Conservation (phyloP, 768 basidiomycete species). For the Coprinopsis cinerea region DNA sequence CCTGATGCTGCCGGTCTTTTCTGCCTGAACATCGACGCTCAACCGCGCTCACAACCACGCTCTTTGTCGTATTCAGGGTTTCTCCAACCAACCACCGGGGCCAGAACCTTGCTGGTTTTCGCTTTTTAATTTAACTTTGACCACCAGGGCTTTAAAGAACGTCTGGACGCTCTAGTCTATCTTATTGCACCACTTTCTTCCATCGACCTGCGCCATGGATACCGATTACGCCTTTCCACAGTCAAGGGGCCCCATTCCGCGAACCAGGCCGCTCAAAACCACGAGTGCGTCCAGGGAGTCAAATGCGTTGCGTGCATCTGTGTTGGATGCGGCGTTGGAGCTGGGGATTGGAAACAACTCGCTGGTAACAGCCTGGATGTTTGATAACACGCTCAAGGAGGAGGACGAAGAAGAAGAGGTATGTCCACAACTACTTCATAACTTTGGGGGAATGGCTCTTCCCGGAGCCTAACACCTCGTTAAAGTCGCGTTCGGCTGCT, state of each 20-base stretch:
- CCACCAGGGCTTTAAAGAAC: neutral
- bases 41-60: no score
- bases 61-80: no score
- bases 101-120: no score
- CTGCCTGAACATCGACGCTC: no score
- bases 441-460: no score
- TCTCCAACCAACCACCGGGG: no score
- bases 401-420: slow-evolving; percentile 49
- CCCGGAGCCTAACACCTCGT: no score
- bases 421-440: slow-evolving; percentile 7
- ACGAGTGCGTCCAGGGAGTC: slow-evolving; percentile 39
- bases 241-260: neutral
- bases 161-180: neutral
- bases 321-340: slow-evolving; percentile 66
- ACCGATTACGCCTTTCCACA: neutral
- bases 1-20: no score
- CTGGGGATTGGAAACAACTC: slow-evolving; percentile 57
- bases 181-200: slow-evolving; percentile 2
- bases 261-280: neutral
- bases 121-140: neutral
- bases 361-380: slow-evolving; percentile 67
- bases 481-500: neutral
- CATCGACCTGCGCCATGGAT: neutral
- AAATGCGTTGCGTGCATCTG: slow-evolving; percentile 60
- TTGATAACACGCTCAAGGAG: slow-evolving; percentile 52